Base-by-base conservation (phyloP, 148 eudicot genomes). In the Polygonum aviculare region DNA sequence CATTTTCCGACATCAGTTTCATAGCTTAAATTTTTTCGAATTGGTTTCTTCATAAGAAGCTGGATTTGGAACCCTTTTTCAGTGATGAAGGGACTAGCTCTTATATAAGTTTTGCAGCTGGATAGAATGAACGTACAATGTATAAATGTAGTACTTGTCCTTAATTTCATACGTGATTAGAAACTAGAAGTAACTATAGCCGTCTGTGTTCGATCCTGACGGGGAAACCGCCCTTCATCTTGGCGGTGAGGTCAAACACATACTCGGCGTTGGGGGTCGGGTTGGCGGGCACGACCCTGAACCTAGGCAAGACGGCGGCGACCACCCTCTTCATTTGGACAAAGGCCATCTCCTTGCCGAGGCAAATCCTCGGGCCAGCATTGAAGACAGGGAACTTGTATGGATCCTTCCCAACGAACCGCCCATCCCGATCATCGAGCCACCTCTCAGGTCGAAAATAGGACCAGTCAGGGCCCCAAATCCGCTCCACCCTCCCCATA, bases 341-440 rank as follows among this genome's bases (percentile, higher is more conserved):
- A 55, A 76, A 79, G 3, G 81, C 81, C 84, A 82, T 82, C 75
- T 82, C 84, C 80, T 79, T 82, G 12, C 84, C 84, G 12, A 82
- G 33, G 55, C 81, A 79, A 22, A 79, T 22, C 77, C 84, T 76
- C 0, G 84, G 84, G 7, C 81, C 81, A 0, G 84, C 84, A 4
- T 79, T 79, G 57, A 82, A 82, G 36, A 82, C 82, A 3, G 81
- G 78, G 60, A 75, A 79, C 9, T 2, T 67, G 45, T 35, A 67
- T 19, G 72, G 72, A 67, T 67, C 72, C 8, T 3, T 67, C 19
- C 72, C 72, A 3, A 67, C 16, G 6, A 67, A 67, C 72, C 72
- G 36, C 1, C 44, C 7, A 1, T 16, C 22, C 3, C 16, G 9
- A 15, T 31, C 14, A 2, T 36, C 44, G 44, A 67, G 44, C 72